Evolutionary conservation across 2,329 filamentous ascomycete species (phyloP).

Genomic region (Aspergillus bombycis): DNA sequence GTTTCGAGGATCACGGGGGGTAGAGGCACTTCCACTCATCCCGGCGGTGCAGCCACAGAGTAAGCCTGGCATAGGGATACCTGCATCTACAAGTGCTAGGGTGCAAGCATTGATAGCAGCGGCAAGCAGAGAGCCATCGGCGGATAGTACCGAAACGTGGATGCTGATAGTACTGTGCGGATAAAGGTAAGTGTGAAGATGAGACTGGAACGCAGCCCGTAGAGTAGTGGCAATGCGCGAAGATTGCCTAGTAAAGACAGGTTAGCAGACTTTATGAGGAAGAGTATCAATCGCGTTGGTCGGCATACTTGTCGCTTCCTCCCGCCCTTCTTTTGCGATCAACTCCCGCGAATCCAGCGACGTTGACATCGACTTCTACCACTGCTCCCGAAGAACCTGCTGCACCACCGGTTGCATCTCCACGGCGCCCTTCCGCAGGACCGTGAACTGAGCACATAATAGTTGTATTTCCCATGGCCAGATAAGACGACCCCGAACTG

Average conservation of each 20-base stretch:
- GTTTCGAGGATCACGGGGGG: slow-evolving; percentile 41
- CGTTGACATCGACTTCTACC: slow-evolving; percentile 78
- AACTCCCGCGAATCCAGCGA: slow-evolving; percentile 85
- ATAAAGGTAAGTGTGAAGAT: slow-evolving; percentile 84
- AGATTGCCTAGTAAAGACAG: slow-evolving; percentile 62
- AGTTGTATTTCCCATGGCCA: slow-evolving; percentile 97
- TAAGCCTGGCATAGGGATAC: slow-evolving; percentile 93
- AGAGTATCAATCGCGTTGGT: neutral
- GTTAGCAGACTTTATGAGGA: neutral
- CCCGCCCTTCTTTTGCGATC: slow-evolving; percentile 75
- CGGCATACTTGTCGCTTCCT: slow-evolving; percentile 74
- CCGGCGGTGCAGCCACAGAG: slow-evolving; percentile 87
- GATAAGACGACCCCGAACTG: slow-evolving; percentile 88
- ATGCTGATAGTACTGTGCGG: slow-evolving; percentile 84
- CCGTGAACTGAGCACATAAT: slow-evolving; percentile 91
- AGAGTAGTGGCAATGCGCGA: slow-evolving; percentile 67
- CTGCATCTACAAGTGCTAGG: slow-evolving; percentile 89
- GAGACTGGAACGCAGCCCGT: slow-evolving; percentile 72
- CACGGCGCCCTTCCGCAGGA: slow-evolving; percentile 69
- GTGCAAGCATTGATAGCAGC: slow-evolving; percentile 90
- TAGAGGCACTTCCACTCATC: slow-evolving; percentile 55
- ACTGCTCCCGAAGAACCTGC: slow-evolving; percentile 60
- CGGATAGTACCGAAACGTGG: slow-evolving; percentile 81
- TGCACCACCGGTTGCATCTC: slow-evolving; percentile 50
- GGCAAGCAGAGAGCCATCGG: slow-evolving; percentile 88